Evolutionary conservation across 768 basidiomycete species (phyloP).

Genomic region (Psilocybe sp.): DNA sequence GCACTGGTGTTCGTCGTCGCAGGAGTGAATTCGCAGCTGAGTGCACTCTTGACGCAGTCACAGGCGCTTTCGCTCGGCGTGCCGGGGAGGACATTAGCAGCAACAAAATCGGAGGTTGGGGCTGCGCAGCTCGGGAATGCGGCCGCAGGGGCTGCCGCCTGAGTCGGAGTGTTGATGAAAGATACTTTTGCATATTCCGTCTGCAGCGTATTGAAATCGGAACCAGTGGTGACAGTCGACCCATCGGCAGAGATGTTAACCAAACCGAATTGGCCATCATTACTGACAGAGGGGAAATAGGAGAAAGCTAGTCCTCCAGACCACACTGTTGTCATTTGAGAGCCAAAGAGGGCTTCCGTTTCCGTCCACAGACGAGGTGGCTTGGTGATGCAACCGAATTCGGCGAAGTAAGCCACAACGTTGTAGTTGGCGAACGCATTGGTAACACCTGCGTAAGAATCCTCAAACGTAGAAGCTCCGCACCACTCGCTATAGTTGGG

Average conservation of each 20-base stretch:
- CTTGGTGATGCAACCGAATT: slow-evolving; percentile 71
- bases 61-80: slow-evolving; percentile 85
- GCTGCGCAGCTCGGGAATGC: slow-evolving; percentile 69
- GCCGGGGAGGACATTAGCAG: slow-evolving; percentile 69
- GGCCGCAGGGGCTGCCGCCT: slow-evolving; percentile 32
- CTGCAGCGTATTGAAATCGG: slow-evolving; percentile 67
- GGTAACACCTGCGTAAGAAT: slow-evolving; percentile 54
- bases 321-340: slow-evolving; percentile 77
- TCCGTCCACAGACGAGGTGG: slow-evolving; percentile 80
- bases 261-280: slow-evolving; percentile 79
- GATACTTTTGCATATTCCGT: slow-evolving; percentile 57
- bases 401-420: slow-evolving; percentile 86
- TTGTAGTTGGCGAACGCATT: slow-evolving; percentile 61
- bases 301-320: slow-evolving; percentile 89
- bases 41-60: slow-evolving; percentile 61
- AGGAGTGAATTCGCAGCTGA: slow-evolving; percentile 76
- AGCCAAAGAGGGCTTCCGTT: slow-evolving; percentile 65
- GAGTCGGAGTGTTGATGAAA: slow-evolving; percentile 58
- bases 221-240: slow-evolving; percentile 60
- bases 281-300: slow-evolving; percentile 82
- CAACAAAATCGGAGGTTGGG: slow-evolving; percentile 58
- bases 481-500: slow-evolving; percentile 70
- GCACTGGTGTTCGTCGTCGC: slow-evolving; percentile 55
- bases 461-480: slow-evolving; percentile 58
- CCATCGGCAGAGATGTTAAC: slow-evolving; percentile 70